Percentiles rank a stretch among this genome's conserved stretches.
Evolutionary conservation across 106 monocot species (phyloP).

Genomic region (Vanilla planifolia): DNA sequence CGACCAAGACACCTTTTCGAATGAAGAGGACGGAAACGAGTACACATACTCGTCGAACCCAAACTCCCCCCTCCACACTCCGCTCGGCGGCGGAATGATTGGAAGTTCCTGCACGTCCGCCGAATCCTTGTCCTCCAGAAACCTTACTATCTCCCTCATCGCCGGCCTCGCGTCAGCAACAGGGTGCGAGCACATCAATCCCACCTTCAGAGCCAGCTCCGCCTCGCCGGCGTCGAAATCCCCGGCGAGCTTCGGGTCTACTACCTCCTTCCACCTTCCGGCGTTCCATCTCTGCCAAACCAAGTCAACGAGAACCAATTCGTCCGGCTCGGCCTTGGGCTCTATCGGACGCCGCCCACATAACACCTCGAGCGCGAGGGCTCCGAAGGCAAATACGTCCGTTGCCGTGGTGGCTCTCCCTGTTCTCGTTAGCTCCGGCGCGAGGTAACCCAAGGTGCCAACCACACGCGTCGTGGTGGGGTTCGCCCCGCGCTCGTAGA

Average conservation of each 20-base stretch:
- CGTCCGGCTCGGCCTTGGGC: neutral
- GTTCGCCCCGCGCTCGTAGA: conserved; percentile 19
- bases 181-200: conserved; percentile 19
- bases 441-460: conserved; percentile 34
- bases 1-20: conserved; percentile 10
- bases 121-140: conserved; percentile 14
- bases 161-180: conserved; percentile 15
- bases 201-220: conserved; percentile 13
- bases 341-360: conserved; percentile 17
- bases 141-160: conserved; percentile 64
- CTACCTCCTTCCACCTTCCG: conserved; percentile 15
- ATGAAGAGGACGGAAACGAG: conserved; percentile 22
- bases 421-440: conserved; percentile 10
- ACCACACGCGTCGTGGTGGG: conserved; percentile 79
- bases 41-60: conserved; percentile 41
- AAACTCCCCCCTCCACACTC: neutral
- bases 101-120: conserved; percentile 7
- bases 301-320: conserved; percentile 21
- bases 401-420: conserved; percentile 11
- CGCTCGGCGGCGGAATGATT: neutral
- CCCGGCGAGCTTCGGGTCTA: conserved; percentile 45
- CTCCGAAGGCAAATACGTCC: conserved; percentile 19
- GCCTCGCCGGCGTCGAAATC: neutral
- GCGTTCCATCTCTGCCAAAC: conserved; percentile 23
- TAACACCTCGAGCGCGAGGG: conserved; percentile 9